Base-by-base conservation (phyloP, 495 filamentous ascomycete species). In the Annulohypoxylon stygium region DNA sequence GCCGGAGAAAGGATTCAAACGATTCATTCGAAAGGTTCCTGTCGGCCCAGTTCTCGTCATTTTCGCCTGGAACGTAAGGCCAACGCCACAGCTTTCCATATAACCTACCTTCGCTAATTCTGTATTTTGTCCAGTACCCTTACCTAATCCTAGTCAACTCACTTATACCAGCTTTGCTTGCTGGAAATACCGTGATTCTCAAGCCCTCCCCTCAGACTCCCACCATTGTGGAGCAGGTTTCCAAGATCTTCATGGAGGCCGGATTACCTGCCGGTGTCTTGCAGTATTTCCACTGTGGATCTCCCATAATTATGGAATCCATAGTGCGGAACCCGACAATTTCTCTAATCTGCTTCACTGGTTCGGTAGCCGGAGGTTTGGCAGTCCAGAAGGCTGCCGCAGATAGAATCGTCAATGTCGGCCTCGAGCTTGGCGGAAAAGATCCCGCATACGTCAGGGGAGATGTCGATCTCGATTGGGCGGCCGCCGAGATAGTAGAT, bases 161-260 rank as follows among this genome's bases (percentile, higher is more conserved):
- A 8, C 83, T 98, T 61, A 90, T 98, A 60, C 95, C 95, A 2
- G 95, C 95, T 1, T 81, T 98, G 30, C 87, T 98, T 20, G 89
- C 92, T 30, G 95, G 95, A 16, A 97, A 97, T 77, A 88, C 92
- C 9, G 92, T 97, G 34, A 94, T 98, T 54, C 82, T 98, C 6
- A 98, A 97, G 81, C 95, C 95, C 18, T 97, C 93, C 4, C 95
- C 95, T 9, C 95, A 97, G 80, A 97, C 95, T 4, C 95, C 95
- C 2, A 97, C 94, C 0, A 88, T 97, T 61, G 93, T 88, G 12
- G 95, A 98, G 81, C 93, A 93, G 45, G 83, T 97, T 14, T 83
- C 91, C 60, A 85, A 89, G 66, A 89, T 92, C 53, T 97, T 97
- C 78, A 55, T 76, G 3, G 88, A 93, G 71, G 93, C 93, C 37